phyloP scores from a whole-genome alignment of 2,329 filamentous ascomycete genomes.

The Neonectria sp. region DNA sequence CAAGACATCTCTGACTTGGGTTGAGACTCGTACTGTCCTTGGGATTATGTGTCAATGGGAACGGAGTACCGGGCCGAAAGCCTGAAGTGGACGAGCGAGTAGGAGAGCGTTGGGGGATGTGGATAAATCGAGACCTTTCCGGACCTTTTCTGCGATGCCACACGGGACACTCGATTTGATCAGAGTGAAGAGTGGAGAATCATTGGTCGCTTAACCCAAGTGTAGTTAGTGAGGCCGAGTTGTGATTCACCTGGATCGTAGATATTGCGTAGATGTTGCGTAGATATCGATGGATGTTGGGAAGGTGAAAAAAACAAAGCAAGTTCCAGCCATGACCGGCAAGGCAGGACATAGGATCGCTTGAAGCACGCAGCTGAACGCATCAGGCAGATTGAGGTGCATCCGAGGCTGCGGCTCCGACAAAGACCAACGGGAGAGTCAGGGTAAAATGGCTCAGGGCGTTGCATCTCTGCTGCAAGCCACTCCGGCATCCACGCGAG shows the following conservation, averaged over 20 bases:
- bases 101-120: background rate
- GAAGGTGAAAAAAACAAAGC: background rate
- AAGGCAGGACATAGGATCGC: background rate
- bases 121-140: no score
- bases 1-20: background rate
- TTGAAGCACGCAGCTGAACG: background rate
- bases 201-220: slow-evolving; percentile 3
- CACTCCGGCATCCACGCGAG: slow-evolving; percentile 27
- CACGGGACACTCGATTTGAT: background rate
- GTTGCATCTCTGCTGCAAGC: slow-evolving; percentile 34
- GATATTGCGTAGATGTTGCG: background rate
- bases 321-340: background rate
- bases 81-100: background rate
- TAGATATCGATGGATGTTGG: background rate
- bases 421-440: slow-evolving; percentile 1
- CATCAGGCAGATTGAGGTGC: background rate
- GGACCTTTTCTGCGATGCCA: background rate
- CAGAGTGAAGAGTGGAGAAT: background rate
- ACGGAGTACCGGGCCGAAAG: slow-evolving; percentile 2
- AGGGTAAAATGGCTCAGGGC: slow-evolving; percentile 42
- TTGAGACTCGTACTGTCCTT: background rate
- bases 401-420: slow-evolving; percentile 24
- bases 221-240: slow-evolving; percentile 2
- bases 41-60: background rate
- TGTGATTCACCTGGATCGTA: background rate